Percentiles rank a stretch among this genome's conserved stretches.
phyloP scores from a whole-genome alignment of 2,329 filamentous ascomycete species.

The Stachybotrys chartarum region DNA sequence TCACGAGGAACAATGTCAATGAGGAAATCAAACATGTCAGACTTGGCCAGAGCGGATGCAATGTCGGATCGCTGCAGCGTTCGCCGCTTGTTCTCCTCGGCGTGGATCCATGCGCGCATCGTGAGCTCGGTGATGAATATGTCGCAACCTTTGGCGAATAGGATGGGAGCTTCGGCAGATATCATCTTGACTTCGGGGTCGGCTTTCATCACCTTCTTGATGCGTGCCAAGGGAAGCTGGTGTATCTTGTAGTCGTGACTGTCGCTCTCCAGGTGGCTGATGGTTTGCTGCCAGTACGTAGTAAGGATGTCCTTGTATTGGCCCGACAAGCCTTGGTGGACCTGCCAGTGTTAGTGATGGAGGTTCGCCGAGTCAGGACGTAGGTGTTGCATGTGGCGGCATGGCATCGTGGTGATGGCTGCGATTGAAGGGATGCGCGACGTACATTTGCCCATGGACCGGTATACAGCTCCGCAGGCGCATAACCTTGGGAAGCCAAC shows the following conservation, averaged over 20 bases:
- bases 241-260: conserved; percentile 98
- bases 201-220: conserved; percentile 99
- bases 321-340: conserved; percentile 89
- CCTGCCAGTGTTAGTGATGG: conserved; percentile 40
- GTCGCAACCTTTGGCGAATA: conserved; percentile 97
- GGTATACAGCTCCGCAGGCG: conserved; percentile 88
- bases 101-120: conserved; percentile 99
- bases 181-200: conserved; percentile 99
- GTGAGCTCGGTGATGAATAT: conserved; percentile 99
- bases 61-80: conserved; percentile 96
- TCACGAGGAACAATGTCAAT: conserved; percentile 98
- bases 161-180: conserved; percentile 91
- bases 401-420: neutral
- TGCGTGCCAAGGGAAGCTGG: conserved; percentile 91
- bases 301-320: conserved; percentile 96
- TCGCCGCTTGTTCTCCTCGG: conserved; percentile 95
- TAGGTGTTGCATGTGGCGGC: neutral
- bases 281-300: conserved; percentile 98
- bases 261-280: conserved; percentile 89
- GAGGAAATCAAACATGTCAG: conserved; percentile 99
- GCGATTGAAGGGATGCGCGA: conserved; percentile 6
- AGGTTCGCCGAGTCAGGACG: neutral
- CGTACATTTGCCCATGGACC: conserved; percentile 91
- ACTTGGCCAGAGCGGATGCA: conserved; percentile 89
- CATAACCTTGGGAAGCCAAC: conserved; percentile 82